A percentile compares a stretch with the other conserved stretches of the same genome.
phyloP scores from a whole-genome alignment of 495 filamentous ascomycete genomes.

The Rusavskia elegans region DNA sequence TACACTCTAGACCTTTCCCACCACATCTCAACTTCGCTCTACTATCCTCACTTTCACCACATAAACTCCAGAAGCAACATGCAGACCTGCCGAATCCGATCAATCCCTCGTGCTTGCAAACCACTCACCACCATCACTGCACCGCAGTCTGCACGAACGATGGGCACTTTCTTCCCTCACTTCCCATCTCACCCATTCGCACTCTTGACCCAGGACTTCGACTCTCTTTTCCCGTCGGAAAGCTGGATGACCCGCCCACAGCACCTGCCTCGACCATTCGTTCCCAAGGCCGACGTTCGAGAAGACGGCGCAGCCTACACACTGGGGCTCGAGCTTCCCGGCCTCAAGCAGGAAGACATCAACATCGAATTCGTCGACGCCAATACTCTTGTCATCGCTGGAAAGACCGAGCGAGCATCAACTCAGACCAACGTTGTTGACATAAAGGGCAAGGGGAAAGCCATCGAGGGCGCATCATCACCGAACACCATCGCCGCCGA shows the following conservation, averaged over 20 bases:
- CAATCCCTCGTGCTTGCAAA: background rate
- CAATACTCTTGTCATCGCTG: constrained; percentile 59
- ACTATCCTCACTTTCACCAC: background rate
- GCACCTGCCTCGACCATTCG: constrained; percentile 29
- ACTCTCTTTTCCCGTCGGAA: constrained; percentile 25
- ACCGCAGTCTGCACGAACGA: background rate
- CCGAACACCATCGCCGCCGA: constrained; percentile 15
- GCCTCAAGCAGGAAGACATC: constrained; percentile 61
- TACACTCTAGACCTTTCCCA: no score
- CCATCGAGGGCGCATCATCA: constrained; percentile 1
- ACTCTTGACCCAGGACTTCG: constrained; percentile 19
- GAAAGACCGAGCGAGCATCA: constrained; percentile 42
- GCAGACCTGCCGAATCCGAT: background rate
- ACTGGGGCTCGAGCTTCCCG: constrained; percentile 79
- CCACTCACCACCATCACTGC: background rate
- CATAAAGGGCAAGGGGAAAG: constrained; percentile 22
- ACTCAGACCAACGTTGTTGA: constrained; percentile 18
- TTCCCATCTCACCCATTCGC: background rate
- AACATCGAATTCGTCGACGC: constrained; percentile 73
- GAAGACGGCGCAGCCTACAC: constrained; percentile 54
- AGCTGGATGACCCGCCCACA: constrained; percentile 2
- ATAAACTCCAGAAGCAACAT: background rate
- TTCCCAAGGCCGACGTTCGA: constrained; percentile 66
- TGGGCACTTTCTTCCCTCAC: background rate
- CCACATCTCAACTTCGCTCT: no score